These are phyloP conservation scores for Effrenium voratum DNA, from an alignment of 73 alveolate genomes.

Conservation along the genomic window DNA sequence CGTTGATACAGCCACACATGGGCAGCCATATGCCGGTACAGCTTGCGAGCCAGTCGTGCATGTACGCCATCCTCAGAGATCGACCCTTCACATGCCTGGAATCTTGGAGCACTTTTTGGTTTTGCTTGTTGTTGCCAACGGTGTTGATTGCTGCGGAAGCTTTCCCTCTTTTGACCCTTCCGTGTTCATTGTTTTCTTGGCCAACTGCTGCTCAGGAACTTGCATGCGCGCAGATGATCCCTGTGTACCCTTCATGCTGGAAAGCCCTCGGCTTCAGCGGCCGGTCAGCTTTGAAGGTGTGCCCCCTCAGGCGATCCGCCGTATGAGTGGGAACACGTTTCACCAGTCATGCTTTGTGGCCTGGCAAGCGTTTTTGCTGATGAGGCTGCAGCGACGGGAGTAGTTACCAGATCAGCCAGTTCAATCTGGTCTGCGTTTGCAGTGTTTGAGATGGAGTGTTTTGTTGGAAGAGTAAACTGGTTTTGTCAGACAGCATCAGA, in stretches of 20 bases:
- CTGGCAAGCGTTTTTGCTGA: background rate
- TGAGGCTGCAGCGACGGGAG: background rate
- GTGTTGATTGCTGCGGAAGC: too few relatives aligned
- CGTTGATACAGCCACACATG: background rate
- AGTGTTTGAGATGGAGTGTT: too few relatives aligned
- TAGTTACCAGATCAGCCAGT: too few relatives aligned
- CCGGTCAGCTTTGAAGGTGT: background rate
- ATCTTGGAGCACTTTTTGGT: too few relatives aligned
- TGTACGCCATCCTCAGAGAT: background rate
- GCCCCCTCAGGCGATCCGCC: background rate
- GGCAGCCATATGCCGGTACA: background rate
- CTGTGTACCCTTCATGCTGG: background rate
- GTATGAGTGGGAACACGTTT: background rate
- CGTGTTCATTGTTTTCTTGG: too few relatives aligned
- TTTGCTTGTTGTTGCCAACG: too few relatives aligned
- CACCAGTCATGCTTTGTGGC: slow-evolving; percentile 33
- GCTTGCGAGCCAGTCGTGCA: background rate
- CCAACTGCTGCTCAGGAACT: slow-evolving; percentile 6
- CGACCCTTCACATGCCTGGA: background rate
- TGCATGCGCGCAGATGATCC: background rate
- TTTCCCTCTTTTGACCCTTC: too few relatives aligned
- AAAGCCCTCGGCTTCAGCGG: background rate
- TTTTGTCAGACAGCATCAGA: too few relatives aligned
- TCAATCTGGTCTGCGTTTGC: too few relatives aligned
- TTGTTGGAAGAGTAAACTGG: too few relatives aligned